These are phyloP conservation scores for Suillus paluster DNA, from an alignment of 768 basidiomycete genomes.

Conservation along the genomic window DNA sequence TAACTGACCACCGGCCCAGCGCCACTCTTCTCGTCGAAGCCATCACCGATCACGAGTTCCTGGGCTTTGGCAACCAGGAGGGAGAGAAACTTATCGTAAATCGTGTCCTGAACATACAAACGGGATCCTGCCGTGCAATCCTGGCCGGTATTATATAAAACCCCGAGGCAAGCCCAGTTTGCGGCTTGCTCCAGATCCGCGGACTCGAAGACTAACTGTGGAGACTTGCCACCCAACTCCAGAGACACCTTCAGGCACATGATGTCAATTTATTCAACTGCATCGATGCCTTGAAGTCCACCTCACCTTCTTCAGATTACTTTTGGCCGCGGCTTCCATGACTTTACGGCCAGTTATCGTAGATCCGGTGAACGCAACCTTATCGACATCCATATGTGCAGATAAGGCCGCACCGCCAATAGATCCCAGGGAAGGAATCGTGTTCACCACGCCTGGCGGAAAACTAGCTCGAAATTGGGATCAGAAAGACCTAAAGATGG, in stretches of 20 bases:
- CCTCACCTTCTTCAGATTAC: conserved; percentile 88
- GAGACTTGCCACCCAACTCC: conserved; percentile 94
- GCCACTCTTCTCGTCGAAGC: conserved; percentile 72
- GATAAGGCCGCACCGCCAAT: conserved; percentile 88
- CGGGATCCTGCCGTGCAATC: conserved; percentile 94
- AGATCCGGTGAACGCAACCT: conserved; percentile 95
- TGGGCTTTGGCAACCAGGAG: conserved; percentile 69
- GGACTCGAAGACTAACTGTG: conserved; percentile 86
- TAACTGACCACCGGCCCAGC: conserved; percentile 82
- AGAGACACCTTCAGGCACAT: conserved; percentile 66
- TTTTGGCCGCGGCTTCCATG: conserved; percentile 90
- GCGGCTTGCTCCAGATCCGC: conserved; percentile 89
- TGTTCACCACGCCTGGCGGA: conserved; percentile 91
- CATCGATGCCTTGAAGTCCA: not conserved
- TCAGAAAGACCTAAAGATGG: conserved; percentile 1
- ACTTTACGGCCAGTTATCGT: conserved; percentile 89
- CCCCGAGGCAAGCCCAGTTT: conserved; percentile 84
- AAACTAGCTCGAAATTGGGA: conserved; percentile 51
- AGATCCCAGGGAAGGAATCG: conserved; percentile 79
- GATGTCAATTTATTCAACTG: conserved; percentile 14
- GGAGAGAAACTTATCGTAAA: conserved; percentile 84
- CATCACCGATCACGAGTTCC: conserved; percentile 76
- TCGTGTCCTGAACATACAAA: conserved; percentile 83
- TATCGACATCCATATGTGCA: conserved; percentile 84
- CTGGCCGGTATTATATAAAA: conserved; percentile 90